Percentiles rank a stretch among this genome's conserved stretches.
These are phyloP conservation scores for Zygosaccharomyces pseudobailii DNA, from an alignment of 1,139 yeast species.

Conservation along the genomic window DNA sequence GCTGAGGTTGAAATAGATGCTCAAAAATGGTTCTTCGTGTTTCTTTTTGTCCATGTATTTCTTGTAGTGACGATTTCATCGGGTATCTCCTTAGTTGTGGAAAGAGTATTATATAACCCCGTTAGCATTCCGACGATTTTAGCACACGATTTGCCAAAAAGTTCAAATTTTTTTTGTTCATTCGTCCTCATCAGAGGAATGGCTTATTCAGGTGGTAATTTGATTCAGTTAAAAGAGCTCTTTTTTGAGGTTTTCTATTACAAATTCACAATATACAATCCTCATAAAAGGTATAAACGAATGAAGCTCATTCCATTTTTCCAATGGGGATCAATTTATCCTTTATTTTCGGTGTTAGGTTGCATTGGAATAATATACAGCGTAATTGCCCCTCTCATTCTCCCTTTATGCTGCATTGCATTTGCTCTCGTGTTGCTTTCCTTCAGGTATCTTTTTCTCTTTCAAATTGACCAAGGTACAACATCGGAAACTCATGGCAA, in stretches of 20 bases:
- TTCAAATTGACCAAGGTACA: conserved; percentile 46
- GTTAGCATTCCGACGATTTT: conserved; percentile 63
- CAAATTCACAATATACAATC: conserved; percentile 47
- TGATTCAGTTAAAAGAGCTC: conserved; percentile 52
- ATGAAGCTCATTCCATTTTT: conserved; percentile 43
- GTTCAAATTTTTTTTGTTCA: conserved; percentile 77
- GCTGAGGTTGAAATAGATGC: conserved; percentile 53
- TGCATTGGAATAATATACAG: conserved; percentile 74
- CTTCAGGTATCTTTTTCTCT: conserved; percentile 63
- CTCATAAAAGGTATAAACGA: conserved; percentile 51
- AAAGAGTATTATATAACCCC: conserved; percentile 64
- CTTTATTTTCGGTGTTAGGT: conserved; percentile 69
- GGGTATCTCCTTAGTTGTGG: conserved; percentile 64
- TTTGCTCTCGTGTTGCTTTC: conserved; percentile 55
- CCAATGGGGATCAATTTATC: conserved; percentile 76
- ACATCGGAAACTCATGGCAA: conserved; percentile 64
- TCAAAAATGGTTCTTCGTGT: conserved; percentile 66
- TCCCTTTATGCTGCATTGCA: conserved; percentile 56
- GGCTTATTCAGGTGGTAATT: conserved; percentile 63
- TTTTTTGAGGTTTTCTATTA: conserved; percentile 39
- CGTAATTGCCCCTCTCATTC: conserved; percentile 71
- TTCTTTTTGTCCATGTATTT: conserved; percentile 75
- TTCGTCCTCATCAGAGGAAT: conserved; percentile 68
- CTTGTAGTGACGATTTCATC: conserved; percentile 82
- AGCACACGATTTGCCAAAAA: conserved; percentile 73